Base-by-base conservation (phyloP, 2,329 filamentous ascomycete species). In the Pestalotiopsis sp. region DNA sequence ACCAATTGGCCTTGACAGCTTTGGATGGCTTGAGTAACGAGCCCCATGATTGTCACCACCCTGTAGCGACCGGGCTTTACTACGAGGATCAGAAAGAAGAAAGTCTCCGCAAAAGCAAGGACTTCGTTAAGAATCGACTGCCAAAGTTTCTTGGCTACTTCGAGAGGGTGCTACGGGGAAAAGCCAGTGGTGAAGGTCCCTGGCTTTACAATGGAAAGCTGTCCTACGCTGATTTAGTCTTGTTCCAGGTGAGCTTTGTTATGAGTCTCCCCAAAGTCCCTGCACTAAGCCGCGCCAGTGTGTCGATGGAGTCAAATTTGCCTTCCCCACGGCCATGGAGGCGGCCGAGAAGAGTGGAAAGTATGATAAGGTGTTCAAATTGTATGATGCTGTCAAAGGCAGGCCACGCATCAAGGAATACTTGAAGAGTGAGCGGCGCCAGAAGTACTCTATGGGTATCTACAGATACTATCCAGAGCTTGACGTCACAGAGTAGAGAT, bases 61-160 rank as follows among this genome's bases (percentile, higher is more conserved):
- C 93, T 1, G 82, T 93, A 65, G 84, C 87, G 1, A 75, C 81
- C 0, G 76, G 78, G 1, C 76, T 86, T 4, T 92, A 90, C 77
- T 95, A 94, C 74, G 91, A 94, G 75, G 91, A 94, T 31, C 93
- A 95, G 80, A 93, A 91, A 77, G 81, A 84, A 0, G 92, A 93
- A 77, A 84, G 89, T 17, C 80, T 89, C 75, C 84, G 83, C 69
- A 87, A 84, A 70, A 84, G 87, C 9, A 81, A 81, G 57, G 84
- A 90, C 67, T 93, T 90, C 68, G 81, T 90, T 9, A 80, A 85
- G 66, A 85, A 83, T 58, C 83, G 93, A 1, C 82, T 95, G 40
- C 92, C 92, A 20, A 94, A 93, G 80, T 94, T 90, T 75, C 79
- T 95, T 25, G 84, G 80, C 2, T 94, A 92, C 78, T 92, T 93